phyloP scores from a whole-genome alignment of 176 grass and related monocot genomes.

The Aegilops longissima region DNA sequence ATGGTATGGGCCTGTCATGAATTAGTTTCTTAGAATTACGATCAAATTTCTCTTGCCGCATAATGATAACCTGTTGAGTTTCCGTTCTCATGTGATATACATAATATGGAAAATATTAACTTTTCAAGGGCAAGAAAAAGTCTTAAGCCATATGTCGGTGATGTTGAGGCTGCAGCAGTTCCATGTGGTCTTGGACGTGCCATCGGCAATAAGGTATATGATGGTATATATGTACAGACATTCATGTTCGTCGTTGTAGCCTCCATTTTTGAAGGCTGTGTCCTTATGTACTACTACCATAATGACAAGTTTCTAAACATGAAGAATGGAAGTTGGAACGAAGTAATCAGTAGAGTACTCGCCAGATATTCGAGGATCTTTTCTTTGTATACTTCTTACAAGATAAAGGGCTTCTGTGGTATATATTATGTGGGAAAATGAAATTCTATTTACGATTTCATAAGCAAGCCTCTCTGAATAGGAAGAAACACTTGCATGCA shows the following conservation, averaged over 20 bases:
- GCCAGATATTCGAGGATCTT: neutral
- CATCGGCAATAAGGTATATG: constrained; percentile 90
- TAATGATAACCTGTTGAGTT: constrained; percentile 25
- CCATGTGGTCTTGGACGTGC: constrained; percentile 92
- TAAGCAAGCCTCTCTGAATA: neutral
- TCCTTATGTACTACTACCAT: neutral
- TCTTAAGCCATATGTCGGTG: constrained; percentile 88
- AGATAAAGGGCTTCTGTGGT: neutral
- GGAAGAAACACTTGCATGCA: neutral
- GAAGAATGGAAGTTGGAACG: neutral
- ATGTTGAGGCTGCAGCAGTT: constrained; percentile 93
- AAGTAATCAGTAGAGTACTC: neutral
- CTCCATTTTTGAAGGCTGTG: constrained; percentile 22
- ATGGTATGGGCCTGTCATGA: constrained; percentile 60
- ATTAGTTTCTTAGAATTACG: constrained; percentile 20
- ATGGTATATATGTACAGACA: constrained; percentile 14
- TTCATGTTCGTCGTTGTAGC: neutral
- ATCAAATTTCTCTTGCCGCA: neutral
- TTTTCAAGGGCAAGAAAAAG: constrained; percentile 86
- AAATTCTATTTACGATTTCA: constrained; percentile 14
- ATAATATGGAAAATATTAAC: constrained; percentile 37
- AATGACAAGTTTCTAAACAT: neutral
- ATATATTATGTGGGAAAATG: constrained; percentile 1
- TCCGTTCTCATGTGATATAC: constrained; percentile 30
- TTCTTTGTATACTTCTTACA: constrained; percentile 3